Evolutionary conservation across 108 stramenopile species (phyloP).

Genomic region (Pseudonitzschia multistriata): DNA sequence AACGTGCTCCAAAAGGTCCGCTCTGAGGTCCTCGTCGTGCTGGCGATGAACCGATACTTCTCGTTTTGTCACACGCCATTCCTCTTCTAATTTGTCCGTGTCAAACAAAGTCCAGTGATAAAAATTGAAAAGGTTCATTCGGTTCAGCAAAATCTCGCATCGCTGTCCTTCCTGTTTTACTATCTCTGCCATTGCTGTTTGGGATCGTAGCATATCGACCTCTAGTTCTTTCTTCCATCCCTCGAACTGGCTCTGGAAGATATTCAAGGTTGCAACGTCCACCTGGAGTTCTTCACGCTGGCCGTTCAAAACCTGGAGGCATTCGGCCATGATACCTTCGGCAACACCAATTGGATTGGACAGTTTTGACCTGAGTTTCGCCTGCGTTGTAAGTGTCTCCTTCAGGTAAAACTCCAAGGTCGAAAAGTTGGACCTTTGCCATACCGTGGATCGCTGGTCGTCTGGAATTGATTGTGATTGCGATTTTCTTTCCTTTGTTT

Average conservation of each 20-base stretch:
- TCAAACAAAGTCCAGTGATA: constrained; percentile 42
- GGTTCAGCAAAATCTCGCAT: constrained; percentile 25
- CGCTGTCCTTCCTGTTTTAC: constrained; percentile 40
- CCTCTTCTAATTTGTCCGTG: constrained; percentile 35
- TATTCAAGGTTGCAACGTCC: constrained; percentile 64
- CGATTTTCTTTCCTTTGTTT: constrained; percentile 13
- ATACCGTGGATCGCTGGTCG: constrained; percentile 26
- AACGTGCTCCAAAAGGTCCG: constrained; percentile 28
- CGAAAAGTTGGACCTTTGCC: constrained; percentile 66
- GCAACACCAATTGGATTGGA: constrained; percentile 74
- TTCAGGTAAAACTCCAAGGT: constrained; percentile 62
- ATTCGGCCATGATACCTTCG: constrained; percentile 63
- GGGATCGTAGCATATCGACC: constrained; percentile 39
- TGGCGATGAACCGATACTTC: constrained; percentile 16
- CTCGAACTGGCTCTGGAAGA: constrained; percentile 62
- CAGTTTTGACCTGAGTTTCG: constrained; percentile 75
- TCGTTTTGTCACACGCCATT: constrained; percentile 48
- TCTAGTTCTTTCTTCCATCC: constrained; percentile 67
- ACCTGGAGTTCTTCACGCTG: constrained; percentile 53
- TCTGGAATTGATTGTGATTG: neutral
- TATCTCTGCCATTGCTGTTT: constrained; percentile 26
- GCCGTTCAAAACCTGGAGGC: constrained; percentile 44
- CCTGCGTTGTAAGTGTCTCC: constrained; percentile 67
- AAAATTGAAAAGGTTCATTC: constrained; percentile 31
- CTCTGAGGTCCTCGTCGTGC: constrained; percentile 19